phyloP scores from a whole-genome alignment of 495 filamentous ascomycete species.

The Wilcoxina mikolae region DNA sequence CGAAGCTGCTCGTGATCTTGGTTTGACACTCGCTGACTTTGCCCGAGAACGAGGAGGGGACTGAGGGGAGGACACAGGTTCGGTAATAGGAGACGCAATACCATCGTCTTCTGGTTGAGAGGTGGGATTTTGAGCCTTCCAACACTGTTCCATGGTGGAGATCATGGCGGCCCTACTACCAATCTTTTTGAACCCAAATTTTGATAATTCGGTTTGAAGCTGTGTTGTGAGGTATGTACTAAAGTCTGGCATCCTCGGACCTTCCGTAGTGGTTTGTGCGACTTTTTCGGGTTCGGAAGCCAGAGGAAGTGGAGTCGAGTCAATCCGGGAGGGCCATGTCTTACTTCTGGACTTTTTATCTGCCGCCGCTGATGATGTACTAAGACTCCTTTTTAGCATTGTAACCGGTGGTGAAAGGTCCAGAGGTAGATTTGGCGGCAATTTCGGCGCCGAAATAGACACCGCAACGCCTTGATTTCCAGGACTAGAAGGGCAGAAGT shows the following conservation, averaged over 20 bases:
- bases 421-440: neutral
- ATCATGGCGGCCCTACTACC: constrained; percentile 60
- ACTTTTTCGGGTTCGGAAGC: neutral
- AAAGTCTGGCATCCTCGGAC: constrained; percentile 43
- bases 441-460: neutral
- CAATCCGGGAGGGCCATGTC: too few species aligned
- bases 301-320: too few species aligned
- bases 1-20: too few species aligned
- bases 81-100: too few species aligned
- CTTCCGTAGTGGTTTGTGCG: neutral
- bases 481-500: neutral
- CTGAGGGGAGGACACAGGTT: too few species aligned
- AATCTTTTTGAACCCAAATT: constrained; percentile 61
- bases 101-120: too few species aligned
- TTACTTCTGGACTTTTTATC: too few species aligned
- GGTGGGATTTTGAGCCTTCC: constrained; percentile 39
- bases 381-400: neutral
- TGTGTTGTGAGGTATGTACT: constrained; percentile 48
- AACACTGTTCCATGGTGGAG: constrained; percentile 55
- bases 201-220: constrained; percentile 45
- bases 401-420: neutral
- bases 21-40: too few species aligned
- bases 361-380: neutral
- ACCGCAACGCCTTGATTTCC: neutral
- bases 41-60: too few species aligned